phyloP scores from a whole-genome alignment of 2,329 filamentous ascomycete genomes.

The Bipolaris victoriae region DNA sequence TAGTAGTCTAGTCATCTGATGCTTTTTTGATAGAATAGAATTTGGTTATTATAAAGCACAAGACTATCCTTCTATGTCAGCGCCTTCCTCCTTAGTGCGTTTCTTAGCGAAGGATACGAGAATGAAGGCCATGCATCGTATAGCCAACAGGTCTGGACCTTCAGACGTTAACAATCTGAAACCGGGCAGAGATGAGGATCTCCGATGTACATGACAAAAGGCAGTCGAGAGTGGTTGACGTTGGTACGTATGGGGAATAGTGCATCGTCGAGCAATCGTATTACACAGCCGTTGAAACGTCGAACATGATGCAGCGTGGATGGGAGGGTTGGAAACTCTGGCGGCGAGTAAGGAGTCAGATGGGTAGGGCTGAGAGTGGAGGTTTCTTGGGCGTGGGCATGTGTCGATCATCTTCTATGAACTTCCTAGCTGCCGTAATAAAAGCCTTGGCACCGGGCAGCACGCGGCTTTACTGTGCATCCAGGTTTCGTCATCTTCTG shows the following conservation, averaged over 20 bases:
- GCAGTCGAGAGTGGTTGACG: background rate
- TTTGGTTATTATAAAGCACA: background rate
- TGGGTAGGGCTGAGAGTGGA: slow-evolving; percentile 25
- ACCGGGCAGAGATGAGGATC: background rate
- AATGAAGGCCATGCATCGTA: background rate
- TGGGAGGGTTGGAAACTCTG: background rate
- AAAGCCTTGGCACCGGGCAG: slow-evolving; percentile 18
- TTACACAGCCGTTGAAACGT: background rate
- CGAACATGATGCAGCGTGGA: background rate
- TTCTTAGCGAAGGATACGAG: background rate
- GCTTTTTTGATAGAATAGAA: background rate
- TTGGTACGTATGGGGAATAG: background rate
- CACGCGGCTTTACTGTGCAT: slow-evolving; percentile 6
- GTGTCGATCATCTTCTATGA: slow-evolving; percentile 35
- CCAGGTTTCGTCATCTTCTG: slow-evolving; percentile 23
- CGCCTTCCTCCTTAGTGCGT: background rate
- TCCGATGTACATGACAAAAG: background rate
- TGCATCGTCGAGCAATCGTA: background rate
- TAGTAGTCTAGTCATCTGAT: background rate
- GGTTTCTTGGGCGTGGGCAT: slow-evolving; percentile 4
- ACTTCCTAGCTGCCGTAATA: slow-evolving; percentile 23
- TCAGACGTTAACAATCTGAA: background rate
- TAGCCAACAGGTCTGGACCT: background rate
- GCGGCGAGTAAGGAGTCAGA: background rate
- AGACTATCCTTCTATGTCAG: background rate